Base-by-base conservation (phyloP, 2,329 filamentous ascomycete species). In the Aspergillus oerlinghausenensis region DNA sequence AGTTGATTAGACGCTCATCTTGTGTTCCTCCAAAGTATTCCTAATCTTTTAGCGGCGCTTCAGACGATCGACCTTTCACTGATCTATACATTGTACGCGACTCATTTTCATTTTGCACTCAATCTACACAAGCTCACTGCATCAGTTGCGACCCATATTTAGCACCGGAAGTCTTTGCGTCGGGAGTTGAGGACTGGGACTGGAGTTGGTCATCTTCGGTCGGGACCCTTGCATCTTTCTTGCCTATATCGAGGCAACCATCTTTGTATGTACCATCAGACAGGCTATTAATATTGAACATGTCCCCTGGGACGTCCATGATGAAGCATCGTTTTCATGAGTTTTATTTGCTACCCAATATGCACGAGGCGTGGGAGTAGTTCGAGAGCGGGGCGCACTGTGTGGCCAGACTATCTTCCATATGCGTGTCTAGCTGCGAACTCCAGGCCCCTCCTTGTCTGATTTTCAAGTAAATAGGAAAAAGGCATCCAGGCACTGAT, bases 1-100 rank as follows among this genome's bases (percentile, higher is more conserved):
- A 54, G 77, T 84, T 45, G 81, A 86, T 62, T 84, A 75, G 57
- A 43, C 7, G 14, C 32, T 38, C 32, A 38, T 38, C 14, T 14
- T 38, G 32, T 40, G 28, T 11, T 11, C 28, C 28, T 29, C 3
- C 4, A 21, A 21, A 21, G 45, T 14, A 42, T 21, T 40, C 47
- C 45, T 26, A 35, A 32, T 54, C 28, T 29, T 47, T 48, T 51
- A 51, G 29, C 26, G 47, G 32, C 48, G 28, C 29, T 21, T 40
- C 19, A 19, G 3, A 17, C 29, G 17, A n/a, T 6, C 42, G n/a
- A 11, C 49, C 56, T 29, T 55, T 58, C 28, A 35, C 49, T 62
- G 53, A 62, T 5, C 29, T 32, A 32, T 38, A 17, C 14, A 38
- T 38, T 8, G 52, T 51, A 58, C 59, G 50, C 58, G 54, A 45